Evolutionary conservation across 768 basidiomycete species (phyloP).

Genomic region (Xerocomus potaroensis): DNA sequence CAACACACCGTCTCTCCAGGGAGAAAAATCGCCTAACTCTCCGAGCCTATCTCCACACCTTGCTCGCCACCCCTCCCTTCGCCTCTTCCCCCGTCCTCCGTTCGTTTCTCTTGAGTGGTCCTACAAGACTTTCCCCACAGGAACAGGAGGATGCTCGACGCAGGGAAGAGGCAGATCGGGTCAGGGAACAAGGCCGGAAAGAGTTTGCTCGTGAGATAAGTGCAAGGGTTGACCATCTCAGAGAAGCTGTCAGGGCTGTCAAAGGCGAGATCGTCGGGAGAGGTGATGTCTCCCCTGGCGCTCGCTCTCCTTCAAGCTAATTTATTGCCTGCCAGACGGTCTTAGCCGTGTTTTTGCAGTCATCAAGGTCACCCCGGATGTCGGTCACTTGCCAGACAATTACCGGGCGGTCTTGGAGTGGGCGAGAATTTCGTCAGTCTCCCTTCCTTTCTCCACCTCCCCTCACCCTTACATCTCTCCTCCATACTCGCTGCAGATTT

Average conservation of each 20-base stretch:
- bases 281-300: conserved; percentile 40
- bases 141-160: conserved; percentile 75
- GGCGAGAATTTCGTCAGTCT: conserved; percentile 90
- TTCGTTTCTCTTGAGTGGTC: conserved; percentile 79
- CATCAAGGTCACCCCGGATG: conserved; percentile 75
- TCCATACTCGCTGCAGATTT: conserved; percentile 46
- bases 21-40: conserved; percentile 96
- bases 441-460: not conserved
- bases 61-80: conserved; percentile 68
- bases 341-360: conserved; percentile 84
- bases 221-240: conserved; percentile 76
- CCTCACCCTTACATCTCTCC: conserved; percentile 6
- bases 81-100: conserved; percentile 81
- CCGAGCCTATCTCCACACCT: conserved; percentile 82
- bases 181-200: conserved; percentile 83
- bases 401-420: conserved; percentile 92
- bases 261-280: conserved; percentile 92
- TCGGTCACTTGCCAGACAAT: conserved; percentile 74
- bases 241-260: conserved; percentile 79
- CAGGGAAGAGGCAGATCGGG: conserved; percentile 84
- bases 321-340: conserved; percentile 55
- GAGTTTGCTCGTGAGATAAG: conserved; percentile 86
- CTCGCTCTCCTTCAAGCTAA: conserved; percentile 3
- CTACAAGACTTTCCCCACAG: conserved; percentile 59
- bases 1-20: conserved; percentile 55